Evolutionary conservation across 441 rosid genomes (phyloP), one percentile per base, ranked within the genome.

Genomic region (Erodium moschatum): DNA sequence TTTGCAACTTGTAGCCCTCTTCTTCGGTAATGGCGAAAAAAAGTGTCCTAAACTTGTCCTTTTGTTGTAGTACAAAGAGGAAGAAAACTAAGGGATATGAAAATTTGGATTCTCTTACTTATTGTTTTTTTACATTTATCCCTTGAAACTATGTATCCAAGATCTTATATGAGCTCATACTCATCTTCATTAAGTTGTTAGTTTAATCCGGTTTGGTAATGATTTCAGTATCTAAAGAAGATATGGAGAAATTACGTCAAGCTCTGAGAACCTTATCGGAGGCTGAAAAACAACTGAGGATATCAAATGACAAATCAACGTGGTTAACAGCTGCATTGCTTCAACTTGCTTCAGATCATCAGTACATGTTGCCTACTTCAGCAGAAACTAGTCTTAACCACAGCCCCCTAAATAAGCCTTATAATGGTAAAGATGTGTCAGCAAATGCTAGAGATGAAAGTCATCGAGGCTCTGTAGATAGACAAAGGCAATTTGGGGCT

Each of bases 281-380:
- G 82, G 98, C 99, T 70, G 98, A 95, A 81, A 95, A 92, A 74
- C 98, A 89, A 77, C 80, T 95, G 69, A 82, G 98, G 79, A 81
- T 86, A 76, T 85, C 96, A 63, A 92, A 82, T 75, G 99, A 95
- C 76, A 95, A 90, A 73, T 73, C 86, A 75, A 95, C 97, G 16
- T 95, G 98, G 99, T 81, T 95, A 68, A 92, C 97, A 10, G 98
- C 99, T 16, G 95, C 99, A 42, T 75, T 95, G 83, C 96, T 95
- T 84, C 98, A 92, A 67, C 84, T 95, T 66, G 97, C 99, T 78
- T 97, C 99, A 38, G 97, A 95, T 79, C 95, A 89, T 76, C 94
- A 91, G 79, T 87, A 95, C 68, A 40, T 85, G 77, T 79, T 90
- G 67, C 98, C 89, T 61, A 81, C 95, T 7, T 87, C 97, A 27